These are phyloP conservation scores for Corylus heterophylla DNA, from an alignment of 306 rosid genomes.

Conservation along the genomic window DNA sequence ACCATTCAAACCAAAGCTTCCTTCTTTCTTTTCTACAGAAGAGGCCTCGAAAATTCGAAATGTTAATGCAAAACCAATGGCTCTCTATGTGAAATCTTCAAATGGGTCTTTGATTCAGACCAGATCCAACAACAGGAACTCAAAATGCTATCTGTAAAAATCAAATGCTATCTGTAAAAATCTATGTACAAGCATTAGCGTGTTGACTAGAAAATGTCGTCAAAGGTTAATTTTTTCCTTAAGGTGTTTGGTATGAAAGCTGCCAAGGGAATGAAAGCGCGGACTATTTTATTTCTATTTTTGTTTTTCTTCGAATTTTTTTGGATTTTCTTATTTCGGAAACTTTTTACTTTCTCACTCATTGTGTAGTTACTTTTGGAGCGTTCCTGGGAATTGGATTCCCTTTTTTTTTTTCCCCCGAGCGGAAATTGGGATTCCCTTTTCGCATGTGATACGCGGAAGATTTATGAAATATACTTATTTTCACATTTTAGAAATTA, in stretches of 20 bases:
- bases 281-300: not conserved
- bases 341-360: not conserved
- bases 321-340: not conserved
- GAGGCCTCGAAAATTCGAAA: slow-evolving; percentile 2
- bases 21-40: slow-evolving; percentile 3
- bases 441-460: not conserved
- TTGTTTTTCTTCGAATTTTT: not conserved
- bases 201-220: slow-evolving; percentile 34
- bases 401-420: no score
- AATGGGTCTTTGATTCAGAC: slow-evolving; percentile 27
- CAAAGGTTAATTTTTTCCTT: slow-evolving; percentile 1
- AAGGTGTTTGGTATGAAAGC: slow-evolving; percentile 25
- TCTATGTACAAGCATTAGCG: slow-evolving; percentile 7
- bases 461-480: no score
- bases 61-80: slow-evolving; percentile 24
- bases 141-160: slow-evolving; percentile 13
- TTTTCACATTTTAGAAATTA: no score
- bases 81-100: slow-evolving; percentile 23
- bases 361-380: not conserved
- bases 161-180: slow-evolving; percentile 15
- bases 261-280: not conserved
- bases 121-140: slow-evolving; percentile 55
- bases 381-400: not conserved
- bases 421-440: not conserved
- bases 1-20: slow-evolving; percentile 22